phyloP scores from a whole-genome alignment of 1,284 basidiomycete genomes.

The Takashimella koratensis region DNA sequence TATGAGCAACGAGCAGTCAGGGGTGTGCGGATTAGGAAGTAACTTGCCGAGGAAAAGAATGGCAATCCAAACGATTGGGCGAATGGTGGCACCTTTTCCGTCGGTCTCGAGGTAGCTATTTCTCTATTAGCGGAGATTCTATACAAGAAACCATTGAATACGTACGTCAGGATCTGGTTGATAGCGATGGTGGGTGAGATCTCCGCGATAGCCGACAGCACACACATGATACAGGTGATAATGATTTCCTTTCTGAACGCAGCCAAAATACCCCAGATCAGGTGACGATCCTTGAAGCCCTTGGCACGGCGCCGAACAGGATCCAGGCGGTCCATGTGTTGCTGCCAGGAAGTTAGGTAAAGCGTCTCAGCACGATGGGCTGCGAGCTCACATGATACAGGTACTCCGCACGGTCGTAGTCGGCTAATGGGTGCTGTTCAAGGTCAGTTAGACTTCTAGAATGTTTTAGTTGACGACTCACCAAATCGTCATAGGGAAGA shows the following conservation, averaged over 20 bases:
- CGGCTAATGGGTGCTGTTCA: slow-evolving; percentile 59
- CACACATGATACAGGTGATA: slow-evolving; percentile 32
- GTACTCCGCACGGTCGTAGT: slow-evolving; percentile 55
- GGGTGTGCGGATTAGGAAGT: background rate
- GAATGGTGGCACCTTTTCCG: slow-evolving; percentile 48
- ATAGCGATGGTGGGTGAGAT: slow-evolving; percentile 55
- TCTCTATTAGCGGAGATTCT: background rate
- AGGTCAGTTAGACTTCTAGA: slow-evolving; percentile 42
- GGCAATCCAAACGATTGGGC: slow-evolving; percentile 62
- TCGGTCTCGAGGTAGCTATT: slow-evolving; percentile 51
- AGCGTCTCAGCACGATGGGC: too few species aligned
- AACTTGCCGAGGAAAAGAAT: slow-evolving; percentile 57
- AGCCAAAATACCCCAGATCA: slow-evolving; percentile 27
- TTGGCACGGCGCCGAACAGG: slow-evolving; percentile 36
- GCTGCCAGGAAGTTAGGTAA: too few species aligned
- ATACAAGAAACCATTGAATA: background rate
- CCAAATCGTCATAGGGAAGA: slow-evolving; percentile 43
- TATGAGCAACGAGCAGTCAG: background rate
- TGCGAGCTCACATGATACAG: slow-evolving; percentile 48
- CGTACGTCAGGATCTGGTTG: slow-evolving; percentile 51
- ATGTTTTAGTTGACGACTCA: slow-evolving; percentile 12
- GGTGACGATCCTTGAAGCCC: slow-evolving; percentile 33
- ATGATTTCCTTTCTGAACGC: slow-evolving; percentile 33
- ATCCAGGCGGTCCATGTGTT: slow-evolving; percentile 43
- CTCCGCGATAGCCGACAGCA: slow-evolving; percentile 33